Conservation (phyloP, 108 stramenopile genomes). For the Cyclotella atomus region DNA sequence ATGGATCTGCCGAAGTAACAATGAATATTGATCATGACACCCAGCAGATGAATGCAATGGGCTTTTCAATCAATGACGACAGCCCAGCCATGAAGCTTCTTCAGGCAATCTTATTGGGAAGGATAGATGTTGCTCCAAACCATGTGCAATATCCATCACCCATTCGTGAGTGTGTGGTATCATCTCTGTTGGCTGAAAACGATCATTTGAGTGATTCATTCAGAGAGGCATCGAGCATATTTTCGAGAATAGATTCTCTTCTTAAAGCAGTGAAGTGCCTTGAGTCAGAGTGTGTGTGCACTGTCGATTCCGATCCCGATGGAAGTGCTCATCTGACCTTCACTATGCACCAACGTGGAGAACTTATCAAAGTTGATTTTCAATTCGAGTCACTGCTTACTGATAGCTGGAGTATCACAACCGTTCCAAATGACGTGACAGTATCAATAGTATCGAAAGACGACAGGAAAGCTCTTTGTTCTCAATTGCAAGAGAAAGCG, state of each 20-base stretch:
- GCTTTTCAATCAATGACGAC: constrained; percentile 46
- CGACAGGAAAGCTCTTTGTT: constrained; percentile 6
- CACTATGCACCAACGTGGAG: constrained; percentile 7
- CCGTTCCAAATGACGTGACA: constrained; percentile 26
- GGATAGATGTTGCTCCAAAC: neutral
- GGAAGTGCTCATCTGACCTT: constrained; percentile 12
- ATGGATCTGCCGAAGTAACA: constrained; percentile 42
- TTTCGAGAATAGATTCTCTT: constrained; percentile 39
- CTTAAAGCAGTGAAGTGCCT: constrained; percentile 26
- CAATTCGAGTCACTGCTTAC: constrained; percentile 16
- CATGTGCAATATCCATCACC: constrained; percentile 14
- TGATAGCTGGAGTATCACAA: constrained; percentile 23
- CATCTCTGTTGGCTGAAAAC: constrained; percentile 7
- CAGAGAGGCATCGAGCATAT: constrained; percentile 12
- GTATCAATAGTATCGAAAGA: constrained; percentile 7
- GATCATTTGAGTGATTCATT: constrained; percentile 1
- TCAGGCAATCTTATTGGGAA: constrained; percentile 39
- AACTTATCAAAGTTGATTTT: constrained; percentile 22
- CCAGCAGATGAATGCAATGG: neutral
- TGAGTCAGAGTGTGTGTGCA: constrained; percentile 24
- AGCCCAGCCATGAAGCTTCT: constrained; percentile 32
- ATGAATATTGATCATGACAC: constrained; percentile 23
- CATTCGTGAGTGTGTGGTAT: constrained; percentile 30
- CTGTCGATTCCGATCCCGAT: constrained; percentile 11
- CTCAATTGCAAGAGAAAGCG: constrained; percentile 3